phyloP scores from a whole-genome alignment of 2,329 filamentous ascomycete genomes.

The Triangularia verruculosa region DNA sequence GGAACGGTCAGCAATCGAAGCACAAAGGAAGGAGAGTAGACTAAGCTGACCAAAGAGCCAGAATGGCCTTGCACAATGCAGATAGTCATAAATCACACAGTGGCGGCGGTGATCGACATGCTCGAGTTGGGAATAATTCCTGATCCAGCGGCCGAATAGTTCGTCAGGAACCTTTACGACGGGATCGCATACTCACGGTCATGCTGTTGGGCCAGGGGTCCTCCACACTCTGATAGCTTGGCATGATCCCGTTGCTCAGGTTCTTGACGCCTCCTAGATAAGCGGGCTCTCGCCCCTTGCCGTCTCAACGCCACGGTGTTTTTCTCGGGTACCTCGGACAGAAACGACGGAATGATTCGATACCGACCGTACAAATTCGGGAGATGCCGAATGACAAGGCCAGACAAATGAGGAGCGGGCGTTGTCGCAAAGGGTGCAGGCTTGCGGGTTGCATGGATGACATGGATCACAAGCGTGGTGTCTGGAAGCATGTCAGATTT shows the following conservation, averaged over 20 bases:
- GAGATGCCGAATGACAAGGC: background rate
- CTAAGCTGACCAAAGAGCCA: constrained; percentile 7
- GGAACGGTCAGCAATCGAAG: background rate
- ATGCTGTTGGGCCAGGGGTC: background rate
- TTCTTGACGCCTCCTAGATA: background rate
- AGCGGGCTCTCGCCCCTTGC: background rate
- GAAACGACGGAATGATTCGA: background rate
- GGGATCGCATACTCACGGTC: background rate
- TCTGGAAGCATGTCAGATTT: background rate
- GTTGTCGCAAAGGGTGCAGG: background rate
- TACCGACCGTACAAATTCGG: background rate
- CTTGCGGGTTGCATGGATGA: background rate
- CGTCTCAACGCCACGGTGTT: background rate
- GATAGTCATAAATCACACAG: background rate
- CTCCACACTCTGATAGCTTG: background rate
- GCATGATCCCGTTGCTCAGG: background rate
- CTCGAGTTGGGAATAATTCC: background rate
- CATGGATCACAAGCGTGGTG: background rate
- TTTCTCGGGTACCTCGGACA: background rate
- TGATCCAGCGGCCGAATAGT: background rate
- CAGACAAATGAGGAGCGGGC: background rate
- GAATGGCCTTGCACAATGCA: background rate
- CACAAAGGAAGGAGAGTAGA: background rate
- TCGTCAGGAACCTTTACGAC: background rate
- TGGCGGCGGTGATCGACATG: background rate